Evolutionary conservation across 1,284 basidiomycete genomes (phyloP).

Genomic region (Cryptococcus wingfieldii): DNA sequence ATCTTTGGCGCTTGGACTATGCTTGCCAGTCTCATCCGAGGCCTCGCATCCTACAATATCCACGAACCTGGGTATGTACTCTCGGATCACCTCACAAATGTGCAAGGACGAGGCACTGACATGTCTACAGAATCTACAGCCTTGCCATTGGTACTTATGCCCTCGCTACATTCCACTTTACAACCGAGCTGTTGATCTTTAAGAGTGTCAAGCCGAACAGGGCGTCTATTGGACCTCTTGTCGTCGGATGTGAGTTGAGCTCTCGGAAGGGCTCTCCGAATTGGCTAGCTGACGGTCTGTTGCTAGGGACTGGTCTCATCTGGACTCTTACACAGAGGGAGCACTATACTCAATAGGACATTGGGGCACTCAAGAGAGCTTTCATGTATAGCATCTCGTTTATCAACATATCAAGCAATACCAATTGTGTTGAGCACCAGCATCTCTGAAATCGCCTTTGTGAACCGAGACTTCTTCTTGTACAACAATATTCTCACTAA

Average conservation of each 20-base stretch:
- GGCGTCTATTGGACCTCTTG: constrained; percentile 69
- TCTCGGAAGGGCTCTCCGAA: not conserved
- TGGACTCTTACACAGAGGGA: constrained; percentile 34
- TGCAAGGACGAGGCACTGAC: not conserved
- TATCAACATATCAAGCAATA: too few species aligned
- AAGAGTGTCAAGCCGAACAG: constrained; percentile 65
- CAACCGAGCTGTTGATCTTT: constrained; percentile 78
- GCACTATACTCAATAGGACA: constrained; percentile 21
- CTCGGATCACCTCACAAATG: not conserved
- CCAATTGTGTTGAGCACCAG: too few species aligned
- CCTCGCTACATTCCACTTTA: constrained; percentile 84
- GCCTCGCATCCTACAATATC: constrained; percentile 83
- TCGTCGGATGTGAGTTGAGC: constrained; percentile 73
- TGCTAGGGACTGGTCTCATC: constrained; percentile 21
- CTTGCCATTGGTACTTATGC: constrained; percentile 82
- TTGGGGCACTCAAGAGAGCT: too few species aligned
- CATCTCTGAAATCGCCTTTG: too few species aligned
- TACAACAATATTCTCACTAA: too few species aligned
- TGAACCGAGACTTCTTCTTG: too few species aligned
- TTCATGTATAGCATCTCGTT: too few species aligned
- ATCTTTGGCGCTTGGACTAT: constrained; percentile 87
- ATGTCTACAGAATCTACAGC: constrained; percentile 69
- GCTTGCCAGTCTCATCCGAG: constrained; percentile 71
- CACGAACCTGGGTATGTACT: constrained; percentile 64
- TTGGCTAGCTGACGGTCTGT: not conserved